Evolutionary conservation across 75 land plant genomes (phyloP).

Genomic region (Cunninghamia lanceolata): DNA sequence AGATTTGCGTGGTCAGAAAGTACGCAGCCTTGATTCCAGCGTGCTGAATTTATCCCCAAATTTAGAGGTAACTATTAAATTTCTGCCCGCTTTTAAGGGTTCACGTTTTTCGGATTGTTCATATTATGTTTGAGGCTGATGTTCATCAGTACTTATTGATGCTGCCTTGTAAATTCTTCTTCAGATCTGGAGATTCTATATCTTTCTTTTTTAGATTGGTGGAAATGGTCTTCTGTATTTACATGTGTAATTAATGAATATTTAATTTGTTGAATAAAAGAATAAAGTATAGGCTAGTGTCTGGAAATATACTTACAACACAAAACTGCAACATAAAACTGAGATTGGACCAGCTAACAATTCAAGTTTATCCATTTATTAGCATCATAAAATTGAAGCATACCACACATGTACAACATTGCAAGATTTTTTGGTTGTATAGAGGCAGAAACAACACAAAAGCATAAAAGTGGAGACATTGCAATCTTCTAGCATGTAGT

Average conservation of each 20-base stretch:
- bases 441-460: no score
- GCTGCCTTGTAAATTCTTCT: not conserved
- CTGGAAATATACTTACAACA: not conserved
- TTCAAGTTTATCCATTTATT: no score
- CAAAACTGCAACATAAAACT: not conserved
- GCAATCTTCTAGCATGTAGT: no score
- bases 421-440: no score
- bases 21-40: constrained; percentile 62
- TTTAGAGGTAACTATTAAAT: constrained; percentile 56
- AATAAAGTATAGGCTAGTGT: no score
- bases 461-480: no score
- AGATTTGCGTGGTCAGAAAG: constrained; percentile 86
- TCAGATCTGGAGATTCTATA: not conserved
- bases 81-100: not conserved
- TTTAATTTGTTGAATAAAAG: not conserved
- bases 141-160: not conserved
- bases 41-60: constrained; percentile 73
- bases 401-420: no score
- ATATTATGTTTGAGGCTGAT: not conserved
- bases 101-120: not conserved
- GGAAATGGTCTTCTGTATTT: not conserved
- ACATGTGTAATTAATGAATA: not conserved
- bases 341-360: not conserved
- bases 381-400: no score
- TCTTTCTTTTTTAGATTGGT: not conserved